A percentile compares a stretch with the other conserved stretches of the same genome.
These are phyloP conservation scores for Penicillium parvum DNA, from an alignment of 495 filamentous ascomycete species.

Conservation along the genomic window DNA sequence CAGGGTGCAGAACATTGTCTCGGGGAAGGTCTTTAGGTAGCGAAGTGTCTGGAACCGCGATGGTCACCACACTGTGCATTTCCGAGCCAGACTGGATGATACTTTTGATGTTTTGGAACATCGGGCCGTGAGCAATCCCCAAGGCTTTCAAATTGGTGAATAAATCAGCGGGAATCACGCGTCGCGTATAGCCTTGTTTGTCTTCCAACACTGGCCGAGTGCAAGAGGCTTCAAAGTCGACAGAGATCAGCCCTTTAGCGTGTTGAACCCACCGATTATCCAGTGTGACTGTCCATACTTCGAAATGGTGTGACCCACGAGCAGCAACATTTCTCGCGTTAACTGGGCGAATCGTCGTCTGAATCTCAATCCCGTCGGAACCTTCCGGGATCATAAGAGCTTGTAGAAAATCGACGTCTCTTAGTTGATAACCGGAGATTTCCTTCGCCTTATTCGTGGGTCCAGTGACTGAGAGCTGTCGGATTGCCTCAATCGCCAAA, in stretches of 20 bases:
- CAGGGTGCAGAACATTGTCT: neutral
- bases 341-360: neutral
- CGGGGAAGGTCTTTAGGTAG: neutral
- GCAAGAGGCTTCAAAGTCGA: too few species aligned
- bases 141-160: neutral
- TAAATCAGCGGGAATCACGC: neutral
- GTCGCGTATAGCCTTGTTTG: neutral
- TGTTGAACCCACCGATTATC: neutral
- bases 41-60: neutral
- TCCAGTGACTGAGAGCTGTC: conserved; percentile 1
- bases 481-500: conserved; percentile 27
- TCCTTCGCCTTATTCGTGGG: neutral
- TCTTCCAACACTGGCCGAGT: too few species aligned
- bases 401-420: conserved; percentile 27
- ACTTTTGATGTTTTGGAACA: conserved; percentile 1
- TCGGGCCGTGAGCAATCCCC: neutral
- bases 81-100: neutral
- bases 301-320: neutral
- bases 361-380: conserved; percentile 18
- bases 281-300: neutral
- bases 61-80: neutral
- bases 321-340: neutral
- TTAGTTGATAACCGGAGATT: conserved; percentile 7
- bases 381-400: conserved; percentile 31
- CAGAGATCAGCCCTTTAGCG: too few species aligned